Base-by-base conservation (phyloP, 2,329 filamentous ascomycete species). In the Hypomyces rosellus region DNA sequence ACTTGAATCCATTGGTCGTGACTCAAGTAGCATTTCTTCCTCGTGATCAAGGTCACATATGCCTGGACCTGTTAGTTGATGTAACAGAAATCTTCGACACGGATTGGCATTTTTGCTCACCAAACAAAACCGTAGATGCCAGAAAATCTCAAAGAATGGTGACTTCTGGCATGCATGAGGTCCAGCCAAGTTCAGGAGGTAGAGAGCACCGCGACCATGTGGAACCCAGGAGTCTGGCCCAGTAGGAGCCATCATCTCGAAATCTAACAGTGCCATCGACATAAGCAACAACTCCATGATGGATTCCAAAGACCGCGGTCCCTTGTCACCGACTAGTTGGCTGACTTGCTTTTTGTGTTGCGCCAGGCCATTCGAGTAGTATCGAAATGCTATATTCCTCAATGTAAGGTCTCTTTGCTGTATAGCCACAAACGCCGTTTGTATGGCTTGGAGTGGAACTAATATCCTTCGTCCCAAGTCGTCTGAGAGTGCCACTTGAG, bases 191-290 rank as follows among this genome's bases (percentile, higher is more conserved):
- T 46, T 37, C n/a, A 50, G 2, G 9, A 50, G 48, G 14, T 37
- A 15, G 3, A 51, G 16, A 13, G 18, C 43, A 9, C 49, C 49
- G 33, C 36, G 40, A 13, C 43, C 49, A 37, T 51, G 38, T 11
- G 43, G 30, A 15, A 51, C 14, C 49, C 49, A 51, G 5, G 49
- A 51, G 34, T 51, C 43, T 9, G 25, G 16, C 4, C 16, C 20
- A 20, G 41, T 38, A 16, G 43, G 44, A 11, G 49, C 49, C 44
- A 51, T 51, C 44, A 51, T 51, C 49, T 51, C 49, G 22, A 51
- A 48, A 18, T 51, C 49, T 4, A 51, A 18, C 3, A 51, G 30
- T n/a, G 44, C 49, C 43, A 47, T 47, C 8, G 43, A 46, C 49
- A 47, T 48, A 6, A 51, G 44, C 14, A 51, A 38, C 11, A 18